Base-by-base conservation (phyloP, 1,284 basidiomycete genomes). In the Trichosporon sp. region DNA sequence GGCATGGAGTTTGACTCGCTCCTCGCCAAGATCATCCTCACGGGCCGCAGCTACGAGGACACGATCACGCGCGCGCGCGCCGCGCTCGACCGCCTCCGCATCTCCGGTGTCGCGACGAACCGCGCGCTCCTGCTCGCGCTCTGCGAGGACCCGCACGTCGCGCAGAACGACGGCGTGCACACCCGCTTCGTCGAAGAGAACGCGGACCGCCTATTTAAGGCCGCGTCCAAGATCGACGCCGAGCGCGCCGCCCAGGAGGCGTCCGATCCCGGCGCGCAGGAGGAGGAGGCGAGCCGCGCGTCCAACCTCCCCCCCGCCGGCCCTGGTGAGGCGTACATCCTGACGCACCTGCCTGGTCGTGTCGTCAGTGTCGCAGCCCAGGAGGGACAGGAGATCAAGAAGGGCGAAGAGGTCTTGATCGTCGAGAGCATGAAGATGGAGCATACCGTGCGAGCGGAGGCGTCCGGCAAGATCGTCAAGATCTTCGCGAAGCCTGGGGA, bases 391-490 rank as follows among this genome's bases (percentile, higher is more conserved):
- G 42, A 25, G 15, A 35, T 72, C 2, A 21, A 51, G 29, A 64
- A 65, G 65, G 71, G 67, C 64, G 71, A 70, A 64, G 42, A 58
- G 1, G 65, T 72, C 2, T 63, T 69, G 4, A 70, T 70, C 12
- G 65, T 72, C 29, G 71, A 72, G 64, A 69, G 67, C 64, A 72
- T 72, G 71, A 72, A 72, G 65, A 72, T 72, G 71, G 71, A 72
- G 38, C 71, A 72, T 67, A 70, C 69, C 2, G 71, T 72, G 13
- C 64, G 65, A 3, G 64, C 71, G 1, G 67, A 62, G 1, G 58
- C 67, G 2, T 35, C 65, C 0, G 71, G 71, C 6, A 67, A 38
- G 8, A 65, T 72, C 7, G 29, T 70, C 35, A 68, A 65, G 65
- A 29, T 64, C 3, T 51, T 67, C 21, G 69, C 62, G 2, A 32